Base-by-base conservation (phyloP, 2,329 filamentous ascomycete genomes). In the Meredithiella fracta region DNA sequence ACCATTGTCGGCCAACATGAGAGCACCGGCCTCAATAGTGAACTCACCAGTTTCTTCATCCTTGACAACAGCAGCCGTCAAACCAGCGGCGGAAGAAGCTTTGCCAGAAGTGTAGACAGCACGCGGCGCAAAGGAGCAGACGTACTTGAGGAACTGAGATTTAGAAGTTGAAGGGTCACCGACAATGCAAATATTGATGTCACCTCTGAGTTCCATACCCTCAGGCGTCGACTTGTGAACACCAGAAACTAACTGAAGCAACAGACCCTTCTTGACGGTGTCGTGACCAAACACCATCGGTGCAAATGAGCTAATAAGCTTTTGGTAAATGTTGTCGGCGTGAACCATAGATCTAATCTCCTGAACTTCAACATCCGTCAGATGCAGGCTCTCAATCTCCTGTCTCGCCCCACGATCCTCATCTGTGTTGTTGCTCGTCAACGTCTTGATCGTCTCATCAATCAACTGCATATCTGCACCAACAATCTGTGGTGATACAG, bases 1-100 rank as follows among this genome's bases (percentile, higher is more conserved):
- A 55, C 92, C 92, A 62, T 95, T 96, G 65, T 97, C 84, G 22
- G 92, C 92, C 59, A 98, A 74, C 92, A 98, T 97, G 58, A 98
- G 80, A 11, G 92, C 92, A 72, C 92, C 92, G 5, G 92, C 92
- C 71, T 98, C 92, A 63, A 98, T 98, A 14, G 92, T 98, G 67
- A 96, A 96, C 66, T 98, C 92, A 61, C 92, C 92, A 20, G 92
- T 98, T 70, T 98, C 92, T 66, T 97, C 90, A 64, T 98, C 92
- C 68, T 97, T 98, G 60, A 97, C 83, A 0, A 98, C 92, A 0
- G 92, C 91, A 3, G 92, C 92, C 3, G 92, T 98, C 58, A 98
- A 78, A 87, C 92, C 92, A 55, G 92, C 92, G 8, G 92, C 92
- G 0, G 91, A 97, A 2, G 91, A 97, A 2, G 92, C 92, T 68